phyloP scores from a whole-genome alignment of 345 rosid species.

The Psidium guajava region DNA sequence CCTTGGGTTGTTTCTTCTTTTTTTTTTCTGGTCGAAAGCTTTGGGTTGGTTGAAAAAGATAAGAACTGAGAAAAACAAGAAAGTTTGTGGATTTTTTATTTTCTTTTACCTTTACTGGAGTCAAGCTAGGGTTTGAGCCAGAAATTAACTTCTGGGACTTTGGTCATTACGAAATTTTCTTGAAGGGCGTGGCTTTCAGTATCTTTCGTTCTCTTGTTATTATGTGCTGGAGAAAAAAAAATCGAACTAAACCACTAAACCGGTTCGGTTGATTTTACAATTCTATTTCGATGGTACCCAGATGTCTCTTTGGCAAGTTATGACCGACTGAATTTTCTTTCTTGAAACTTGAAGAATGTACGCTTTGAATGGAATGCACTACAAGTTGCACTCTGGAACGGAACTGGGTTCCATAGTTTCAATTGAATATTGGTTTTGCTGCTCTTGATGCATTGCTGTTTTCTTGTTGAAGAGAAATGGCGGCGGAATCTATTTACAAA shows the following conservation, averaged over 20 bases:
- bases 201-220: background rate
- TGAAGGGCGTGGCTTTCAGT: background rate
- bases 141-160: background rate
- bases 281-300: background rate
- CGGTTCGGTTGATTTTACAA: background rate
- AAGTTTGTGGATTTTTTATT: background rate
- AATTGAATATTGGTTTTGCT: background rate
- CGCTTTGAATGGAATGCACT: background rate
- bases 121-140: background rate
- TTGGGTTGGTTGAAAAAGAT: background rate
- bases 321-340: background rate
- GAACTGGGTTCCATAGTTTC: background rate
- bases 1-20: background rate
- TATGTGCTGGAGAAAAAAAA: background rate
- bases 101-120: background rate
- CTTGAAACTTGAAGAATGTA: background rate
- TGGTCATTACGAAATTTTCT: background rate
- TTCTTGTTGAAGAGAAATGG: conserved; percentile 59
- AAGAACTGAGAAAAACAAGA: background rate
- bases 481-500: conserved; percentile 86
- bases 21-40: too few relatives aligned
- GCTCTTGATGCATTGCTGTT: conserved; percentile 8
- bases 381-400: background rate
- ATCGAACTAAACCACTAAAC: background rate
- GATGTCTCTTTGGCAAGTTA: background rate